A percentile compares a stretch with the other conserved stretches of the same genome.
phyloP scores from a whole-genome alignment of 176 grass and related monocot genomes.

The Bromus sterilis region DNA sequence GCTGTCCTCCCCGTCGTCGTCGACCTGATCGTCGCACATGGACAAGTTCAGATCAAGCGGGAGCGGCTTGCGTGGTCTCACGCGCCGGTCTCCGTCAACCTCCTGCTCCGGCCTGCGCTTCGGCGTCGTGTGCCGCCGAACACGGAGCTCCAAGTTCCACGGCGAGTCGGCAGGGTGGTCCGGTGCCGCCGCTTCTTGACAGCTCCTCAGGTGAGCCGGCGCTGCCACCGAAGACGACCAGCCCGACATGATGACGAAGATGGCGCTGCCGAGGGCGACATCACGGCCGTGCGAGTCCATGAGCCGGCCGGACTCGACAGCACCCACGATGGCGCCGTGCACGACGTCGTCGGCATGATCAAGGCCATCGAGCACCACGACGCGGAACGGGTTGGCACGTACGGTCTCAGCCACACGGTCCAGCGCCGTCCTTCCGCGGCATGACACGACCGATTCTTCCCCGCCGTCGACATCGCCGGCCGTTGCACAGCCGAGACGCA shows the following conservation, averaged over 20 bases:
- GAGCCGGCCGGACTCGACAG: slow-evolving; percentile 53
- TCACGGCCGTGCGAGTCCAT: slow-evolving; percentile 57
- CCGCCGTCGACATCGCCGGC: neutral
- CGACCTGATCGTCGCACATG: slow-evolving; percentile 17
- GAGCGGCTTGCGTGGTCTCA: slow-evolving; percentile 28
- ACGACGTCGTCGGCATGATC: slow-evolving; percentile 49
- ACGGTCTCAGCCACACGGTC: slow-evolving; percentile 52
- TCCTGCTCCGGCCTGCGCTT: slow-evolving; percentile 36
- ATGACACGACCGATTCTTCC: slow-evolving; percentile 32
- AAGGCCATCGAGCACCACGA: slow-evolving; percentile 69
- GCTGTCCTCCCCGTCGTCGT: slow-evolving; percentile 35
- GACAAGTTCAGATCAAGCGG: slow-evolving; percentile 75
- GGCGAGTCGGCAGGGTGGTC: neutral
- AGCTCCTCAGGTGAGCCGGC: too few relatives aligned
- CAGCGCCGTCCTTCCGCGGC: slow-evolving; percentile 39
- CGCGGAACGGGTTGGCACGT: slow-evolving; percentile 40
- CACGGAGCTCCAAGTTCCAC: slow-evolving; percentile 50
- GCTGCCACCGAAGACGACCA: slow-evolving; percentile 24
- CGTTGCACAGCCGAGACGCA: slow-evolving; percentile 16
- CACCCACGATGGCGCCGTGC: slow-evolving; percentile 27
- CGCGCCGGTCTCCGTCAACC: neutral
- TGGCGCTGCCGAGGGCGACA: slow-evolving; percentile 38
- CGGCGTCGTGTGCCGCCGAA: neutral
- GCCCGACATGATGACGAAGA: slow-evolving; percentile 48
- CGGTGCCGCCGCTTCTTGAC: too few relatives aligned